These are phyloP conservation scores for Excoecaria agallocha DNA, from an alignment of 345 rosid species.

Conservation along the genomic window DNA sequence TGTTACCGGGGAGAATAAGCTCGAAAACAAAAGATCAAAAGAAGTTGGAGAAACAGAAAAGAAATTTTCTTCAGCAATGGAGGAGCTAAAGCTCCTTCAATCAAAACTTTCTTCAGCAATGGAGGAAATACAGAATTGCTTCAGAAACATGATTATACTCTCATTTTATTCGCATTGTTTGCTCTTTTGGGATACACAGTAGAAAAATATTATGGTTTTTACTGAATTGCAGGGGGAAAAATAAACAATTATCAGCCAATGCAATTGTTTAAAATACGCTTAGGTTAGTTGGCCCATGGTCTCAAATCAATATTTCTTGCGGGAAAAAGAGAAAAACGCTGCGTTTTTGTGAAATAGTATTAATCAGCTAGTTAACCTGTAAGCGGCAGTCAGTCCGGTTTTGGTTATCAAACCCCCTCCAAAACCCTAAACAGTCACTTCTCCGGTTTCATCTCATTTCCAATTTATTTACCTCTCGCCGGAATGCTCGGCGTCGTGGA, in stretches of 20 bases:
- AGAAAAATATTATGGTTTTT: too few relatives aligned
- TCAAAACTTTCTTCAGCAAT: conserved; percentile 53
- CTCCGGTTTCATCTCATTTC: not conserved
- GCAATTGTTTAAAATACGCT: too few relatives aligned
- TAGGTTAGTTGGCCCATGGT: too few relatives aligned
- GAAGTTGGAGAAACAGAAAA: conserved; percentile 34
- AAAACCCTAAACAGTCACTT: conserved; percentile 34
- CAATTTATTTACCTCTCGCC: not conserved
- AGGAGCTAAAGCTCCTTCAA: conserved; percentile 65
- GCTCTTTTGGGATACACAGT: too few relatives aligned
- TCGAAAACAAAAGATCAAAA: conserved; percentile 25
- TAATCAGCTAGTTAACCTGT: not conserved
- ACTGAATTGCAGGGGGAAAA: too few relatives aligned
- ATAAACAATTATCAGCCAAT: too few relatives aligned
- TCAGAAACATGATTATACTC: not conserved
- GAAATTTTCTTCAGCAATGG: conserved; percentile 51
- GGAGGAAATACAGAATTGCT: not conserved
- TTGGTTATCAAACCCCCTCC: conserved; percentile 19
- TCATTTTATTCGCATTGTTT: too few relatives aligned
- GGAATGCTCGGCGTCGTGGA: conserved; percentile 47
- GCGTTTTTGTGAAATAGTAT: not conserved
- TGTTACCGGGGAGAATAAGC: conserved; percentile 10
- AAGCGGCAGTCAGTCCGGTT: too few relatives aligned
- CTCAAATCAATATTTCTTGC: not conserved
- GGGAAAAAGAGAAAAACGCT: too few relatives aligned